Conservation (phyloP, 1,284 basidiomycete species). For the Vanrija sp. region DNA sequence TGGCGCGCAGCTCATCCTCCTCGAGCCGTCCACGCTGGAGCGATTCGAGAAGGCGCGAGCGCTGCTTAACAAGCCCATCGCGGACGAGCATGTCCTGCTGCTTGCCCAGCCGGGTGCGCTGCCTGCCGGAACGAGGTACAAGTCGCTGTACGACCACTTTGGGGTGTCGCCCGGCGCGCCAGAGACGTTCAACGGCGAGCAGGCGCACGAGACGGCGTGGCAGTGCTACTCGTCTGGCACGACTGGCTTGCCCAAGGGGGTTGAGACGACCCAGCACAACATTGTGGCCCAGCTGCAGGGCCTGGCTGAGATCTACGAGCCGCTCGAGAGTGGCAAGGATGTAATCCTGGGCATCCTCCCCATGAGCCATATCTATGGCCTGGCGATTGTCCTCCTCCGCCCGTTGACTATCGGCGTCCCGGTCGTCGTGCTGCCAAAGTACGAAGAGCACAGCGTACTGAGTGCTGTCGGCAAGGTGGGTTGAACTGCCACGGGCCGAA, state of each 20-base stretch:
- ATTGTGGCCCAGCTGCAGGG: conserved; percentile 47
- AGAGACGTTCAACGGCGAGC: conserved; percentile 12
- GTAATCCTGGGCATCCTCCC: conserved; percentile 12
- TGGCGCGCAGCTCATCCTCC: conserved; percentile 56
- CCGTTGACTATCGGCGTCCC: conserved; percentile 60
- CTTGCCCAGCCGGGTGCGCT: no score
- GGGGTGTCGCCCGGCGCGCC: background rate
- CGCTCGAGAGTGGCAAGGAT: conserved; percentile 1
- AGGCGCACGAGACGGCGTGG: conserved; percentile 8
- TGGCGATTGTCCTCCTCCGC: conserved; percentile 54
- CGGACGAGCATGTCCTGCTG: no score
- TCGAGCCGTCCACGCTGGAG: conserved; percentile 55
- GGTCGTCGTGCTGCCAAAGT: conserved; percentile 66
- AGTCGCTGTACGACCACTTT: background rate
- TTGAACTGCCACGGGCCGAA: background rate
- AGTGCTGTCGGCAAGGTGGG: conserved; percentile 61
- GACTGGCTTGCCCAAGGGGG: conserved; percentile 46
- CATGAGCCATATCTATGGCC: conserved; percentile 17
- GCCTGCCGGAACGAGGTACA: background rate
- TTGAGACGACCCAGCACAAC: conserved; percentile 63
- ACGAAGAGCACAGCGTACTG: conserved; percentile 57
- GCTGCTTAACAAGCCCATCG: conserved; percentile 3
- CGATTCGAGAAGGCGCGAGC: conserved; percentile 30
- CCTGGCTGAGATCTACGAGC: background rate
- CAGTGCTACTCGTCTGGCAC: conserved; percentile 67